phyloP scores from a whole-genome alignment of 768 basidiomycete genomes.

The Xerocomellus dryophilus region DNA sequence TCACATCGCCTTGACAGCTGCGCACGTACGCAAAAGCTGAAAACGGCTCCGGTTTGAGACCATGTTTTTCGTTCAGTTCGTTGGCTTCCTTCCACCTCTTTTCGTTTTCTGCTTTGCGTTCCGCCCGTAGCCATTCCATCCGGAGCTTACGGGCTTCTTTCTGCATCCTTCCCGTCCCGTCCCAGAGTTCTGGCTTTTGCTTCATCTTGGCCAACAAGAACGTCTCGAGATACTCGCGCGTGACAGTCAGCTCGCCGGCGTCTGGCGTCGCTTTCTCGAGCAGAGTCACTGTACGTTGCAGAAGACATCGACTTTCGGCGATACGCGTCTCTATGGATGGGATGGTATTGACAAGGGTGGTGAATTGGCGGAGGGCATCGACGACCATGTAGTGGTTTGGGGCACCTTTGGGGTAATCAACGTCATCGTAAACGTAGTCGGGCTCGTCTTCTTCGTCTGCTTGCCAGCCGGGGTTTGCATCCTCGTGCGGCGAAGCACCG shows the following conservation, averaged over 20 bases:
- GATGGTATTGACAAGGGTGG: slow-evolving; percentile 19
- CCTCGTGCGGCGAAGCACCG: background rate
- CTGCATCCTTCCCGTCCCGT: slow-evolving; percentile 28
- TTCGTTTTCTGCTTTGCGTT: slow-evolving; percentile 19
- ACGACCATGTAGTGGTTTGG: slow-evolving; percentile 26
- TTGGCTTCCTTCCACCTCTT: slow-evolving; percentile 22
- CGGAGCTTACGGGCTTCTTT: slow-evolving; percentile 23
- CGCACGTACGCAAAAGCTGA: slow-evolving; percentile 23
- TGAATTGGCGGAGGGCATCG: slow-evolving; percentile 29
- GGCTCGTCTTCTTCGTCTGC: slow-evolving; percentile 1
- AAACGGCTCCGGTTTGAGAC: slow-evolving; percentile 18
- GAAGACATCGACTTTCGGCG: slow-evolving; percentile 19
- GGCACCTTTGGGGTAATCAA: slow-evolving; percentile 9
- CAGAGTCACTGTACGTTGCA: slow-evolving; percentile 13
- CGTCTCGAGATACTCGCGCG: slow-evolving; percentile 27
- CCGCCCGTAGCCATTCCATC: slow-evolving; percentile 24
- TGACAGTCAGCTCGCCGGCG: slow-evolving; percentile 18
- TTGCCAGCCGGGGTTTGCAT: background rate
- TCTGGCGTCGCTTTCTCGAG: slow-evolving; percentile 18
- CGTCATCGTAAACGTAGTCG: background rate
- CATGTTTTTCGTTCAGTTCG: slow-evolving; percentile 4
- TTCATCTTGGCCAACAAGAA: slow-evolving; percentile 30
- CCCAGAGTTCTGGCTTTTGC: slow-evolving; percentile 30
- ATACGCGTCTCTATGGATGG: slow-evolving; percentile 21
- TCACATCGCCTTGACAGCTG: background rate